Evolutionary conservation across 257 asterid species (phyloP), one percentile per base, ranked within the genome.

Genomic region (Lavandula angustifolia): DNA sequence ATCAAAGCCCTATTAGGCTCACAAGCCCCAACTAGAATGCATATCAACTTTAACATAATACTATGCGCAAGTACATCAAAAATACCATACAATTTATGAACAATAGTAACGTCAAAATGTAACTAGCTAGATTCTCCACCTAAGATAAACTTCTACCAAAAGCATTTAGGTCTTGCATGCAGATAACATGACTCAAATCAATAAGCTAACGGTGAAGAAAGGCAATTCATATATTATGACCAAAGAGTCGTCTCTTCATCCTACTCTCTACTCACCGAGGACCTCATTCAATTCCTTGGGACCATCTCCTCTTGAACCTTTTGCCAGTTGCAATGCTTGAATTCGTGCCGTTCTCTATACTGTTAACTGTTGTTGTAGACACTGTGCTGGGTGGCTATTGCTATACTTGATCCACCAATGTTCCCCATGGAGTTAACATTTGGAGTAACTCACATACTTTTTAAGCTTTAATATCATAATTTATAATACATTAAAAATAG

Each of bases 281-380:
- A 85, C 85, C 84, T 89, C 96, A 67, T 89, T 89, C 82, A 83
- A n/a, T n/a, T n/a, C n/a, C 95, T 84, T 3, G 98, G 97, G 68
- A 92, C 97, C 38, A 82, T 84, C 89, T 89, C 97, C 1, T 95
- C 91, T 92, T 92, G 66, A 89, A 92, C 90, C 97, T 87, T 82
- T 89, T 92, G 63, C 87, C 99, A 60, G 57, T 73, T 13, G 79
- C 79, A 67, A 72, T 83, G 82, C 69, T 81, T 12, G 76, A 62
- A 47, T 72, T 84, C n/a, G 64, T 7, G 53, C 37, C 69, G 8
- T 84, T 92, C 5, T 77, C 87, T 75, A 72, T 87, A 81, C 63
- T 72, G 32, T 71, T 77, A 40, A 33, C 52, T 60, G 67, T 54
- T 78, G 68, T 63, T 65, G 72, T 66, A 14, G 71, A 71, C 71